These are phyloP conservation scores for Malania oleifera DNA, from an alignment of 164 flowering plant species.

Conservation along the genomic window DNA sequence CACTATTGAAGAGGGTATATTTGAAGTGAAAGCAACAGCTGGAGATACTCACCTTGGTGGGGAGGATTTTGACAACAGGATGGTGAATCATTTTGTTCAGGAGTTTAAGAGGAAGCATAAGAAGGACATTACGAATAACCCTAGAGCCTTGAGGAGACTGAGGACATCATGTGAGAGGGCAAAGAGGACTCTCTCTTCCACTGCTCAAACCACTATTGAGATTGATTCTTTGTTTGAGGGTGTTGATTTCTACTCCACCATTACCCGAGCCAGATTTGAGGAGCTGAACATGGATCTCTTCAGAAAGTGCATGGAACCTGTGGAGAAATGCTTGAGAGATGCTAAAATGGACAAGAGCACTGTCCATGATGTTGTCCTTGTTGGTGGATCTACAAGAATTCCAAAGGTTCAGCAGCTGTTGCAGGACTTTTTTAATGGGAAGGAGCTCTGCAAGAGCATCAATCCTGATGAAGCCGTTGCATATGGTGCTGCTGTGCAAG, in stretches of 20 bases:
- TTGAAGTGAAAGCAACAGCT: slow-evolving; percentile 41
- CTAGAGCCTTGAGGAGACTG: slow-evolving; percentile 30
- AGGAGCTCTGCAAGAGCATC: slow-evolving; percentile 17
- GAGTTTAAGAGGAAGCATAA: slow-evolving; percentile 36
- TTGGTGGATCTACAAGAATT: slow-evolving; percentile 50
- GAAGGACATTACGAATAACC: slow-evolving; percentile 29
- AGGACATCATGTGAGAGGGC: slow-evolving; percentile 34
- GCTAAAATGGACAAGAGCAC: slow-evolving; percentile 35
- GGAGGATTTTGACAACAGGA: slow-evolving; percentile 34
- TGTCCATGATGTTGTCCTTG: slow-evolving; percentile 41
- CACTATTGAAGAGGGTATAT: slow-evolving; percentile 33
- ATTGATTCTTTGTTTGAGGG: slow-evolving; percentile 40
- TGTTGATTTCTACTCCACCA: slow-evolving; percentile 31
- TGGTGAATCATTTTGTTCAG: slow-evolving; percentile 37
- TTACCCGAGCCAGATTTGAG: slow-evolving; percentile 32
- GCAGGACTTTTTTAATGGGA: slow-evolving; percentile 30
- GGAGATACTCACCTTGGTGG: slow-evolving; percentile 47
- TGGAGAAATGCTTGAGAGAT: slow-evolving; percentile 34
- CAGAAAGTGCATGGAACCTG: slow-evolving; percentile 36
- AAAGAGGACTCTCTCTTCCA: slow-evolving; percentile 31
- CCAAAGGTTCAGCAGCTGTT: slow-evolving; percentile 38
- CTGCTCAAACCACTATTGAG: slow-evolving; percentile 34
- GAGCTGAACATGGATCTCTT: slow-evolving; percentile 37
- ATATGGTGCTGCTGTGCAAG: slow-evolving; percentile 46
- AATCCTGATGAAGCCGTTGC: slow-evolving; percentile 45